Evolutionary conservation across 2,329 filamentous ascomycete genomes (phyloP).

Genomic region (Xylaria sp.): DNA sequence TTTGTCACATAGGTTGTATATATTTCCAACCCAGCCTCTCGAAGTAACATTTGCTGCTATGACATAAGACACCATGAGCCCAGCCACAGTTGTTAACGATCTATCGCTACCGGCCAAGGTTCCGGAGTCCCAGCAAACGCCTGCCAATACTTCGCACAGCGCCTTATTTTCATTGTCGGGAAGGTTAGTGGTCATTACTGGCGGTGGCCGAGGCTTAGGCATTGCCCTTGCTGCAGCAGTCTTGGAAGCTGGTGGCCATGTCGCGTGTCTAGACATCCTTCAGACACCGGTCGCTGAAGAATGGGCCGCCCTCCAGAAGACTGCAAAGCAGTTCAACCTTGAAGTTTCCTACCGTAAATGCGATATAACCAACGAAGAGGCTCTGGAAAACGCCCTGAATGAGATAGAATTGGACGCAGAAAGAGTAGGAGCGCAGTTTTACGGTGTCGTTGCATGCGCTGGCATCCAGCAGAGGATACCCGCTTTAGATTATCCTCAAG

Average conservation of each 20-base stretch:
- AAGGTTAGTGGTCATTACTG: not conserved
- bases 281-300: not conserved
- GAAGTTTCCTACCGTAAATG: not conserved
- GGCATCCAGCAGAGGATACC: slow-evolving; percentile 4
- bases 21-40: too few relatives aligned
- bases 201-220: not conserved
- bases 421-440: not conserved
- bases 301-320: slow-evolving; percentile 1
- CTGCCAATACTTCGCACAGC: not conserved
- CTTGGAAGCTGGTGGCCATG: not conserved
- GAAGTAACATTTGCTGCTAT: too few relatives aligned
- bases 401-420: not conserved
- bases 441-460: not conserved
- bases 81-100: not conserved
- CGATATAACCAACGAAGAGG: not conserved
- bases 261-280: slow-evolving; percentile 1
- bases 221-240: slow-evolving; percentile 1
- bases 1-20: not conserved
- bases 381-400: not conserved
- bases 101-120: not conserved
- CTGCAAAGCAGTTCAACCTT: not conserved
- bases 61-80: not conserved
- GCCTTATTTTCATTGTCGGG: not conserved
- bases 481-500: slow-evolving; percentile 12
- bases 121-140: not conserved